Conservation (phyloP, 768 basidiomycete species). For the Amanita exitialis region DNA sequence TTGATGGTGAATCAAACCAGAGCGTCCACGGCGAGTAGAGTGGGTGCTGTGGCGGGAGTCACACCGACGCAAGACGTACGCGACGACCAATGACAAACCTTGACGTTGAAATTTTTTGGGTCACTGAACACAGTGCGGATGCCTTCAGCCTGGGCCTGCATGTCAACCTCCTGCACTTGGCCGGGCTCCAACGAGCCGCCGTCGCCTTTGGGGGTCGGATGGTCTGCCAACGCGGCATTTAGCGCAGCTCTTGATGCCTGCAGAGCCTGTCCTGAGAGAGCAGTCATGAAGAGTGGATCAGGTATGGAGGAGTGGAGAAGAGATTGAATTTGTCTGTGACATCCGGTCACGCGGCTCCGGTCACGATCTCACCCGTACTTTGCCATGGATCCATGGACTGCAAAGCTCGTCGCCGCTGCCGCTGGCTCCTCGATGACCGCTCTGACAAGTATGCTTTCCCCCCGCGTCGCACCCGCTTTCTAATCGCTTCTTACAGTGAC, state of each 20-base stretch:
- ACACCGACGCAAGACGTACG: neutral
- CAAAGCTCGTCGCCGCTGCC: conserved; percentile 74
- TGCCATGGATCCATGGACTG: conserved; percentile 63
- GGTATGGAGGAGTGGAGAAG: no score
- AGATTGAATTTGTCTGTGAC: neutral
- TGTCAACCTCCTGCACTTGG: conserved; percentile 81
- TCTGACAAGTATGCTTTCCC: conserved; percentile 53
- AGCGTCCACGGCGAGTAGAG: conserved; percentile 94
- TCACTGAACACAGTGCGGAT: conserved; percentile 93
- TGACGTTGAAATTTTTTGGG: conserved; percentile 91
- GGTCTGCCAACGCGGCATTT: conserved; percentile 59
- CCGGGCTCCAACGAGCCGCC: conserved; percentile 55
- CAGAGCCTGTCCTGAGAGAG: conserved; percentile 55
- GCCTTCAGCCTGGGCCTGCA: conserved; percentile 72
- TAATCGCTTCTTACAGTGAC: conserved; percentile 62
- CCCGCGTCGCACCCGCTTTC: neutral
- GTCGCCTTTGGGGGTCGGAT: conserved; percentile 23
- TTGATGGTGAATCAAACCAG: conserved; percentile 94
- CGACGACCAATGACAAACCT: conserved; percentile 37
- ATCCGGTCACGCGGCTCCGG: neutral
- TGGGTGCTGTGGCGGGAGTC: conserved; percentile 56
- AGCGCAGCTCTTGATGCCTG: conserved; percentile 76
- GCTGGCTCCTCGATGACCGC: conserved; percentile 76
- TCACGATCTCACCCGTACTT: no score
- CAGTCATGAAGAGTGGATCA: conserved; percentile 28